Base-by-base conservation (phyloP, 805 yeast genomes). In the Kodamaea kaohsiungensis region DNA sequence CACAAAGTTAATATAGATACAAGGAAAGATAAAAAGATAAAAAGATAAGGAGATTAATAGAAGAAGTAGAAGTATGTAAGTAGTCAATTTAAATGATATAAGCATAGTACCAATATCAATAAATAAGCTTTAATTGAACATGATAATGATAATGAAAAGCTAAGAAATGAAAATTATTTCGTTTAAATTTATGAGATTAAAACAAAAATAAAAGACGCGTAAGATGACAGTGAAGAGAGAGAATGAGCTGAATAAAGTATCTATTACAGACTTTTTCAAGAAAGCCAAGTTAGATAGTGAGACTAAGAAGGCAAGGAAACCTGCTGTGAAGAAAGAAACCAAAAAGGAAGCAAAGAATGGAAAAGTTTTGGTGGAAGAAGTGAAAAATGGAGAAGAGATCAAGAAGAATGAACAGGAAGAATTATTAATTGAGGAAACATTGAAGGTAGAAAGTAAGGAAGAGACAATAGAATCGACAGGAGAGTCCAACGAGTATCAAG, bases 1-100 rank as follows among this genome's bases (percentile, higher is more conserved):
- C 15, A 49, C 69, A 15, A 71, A 65, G 61, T 55, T 76, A 40
- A 65, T 75, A 47, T 75, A 59, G 47, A 30, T 35, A 7, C 39
- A 13, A 51, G 37, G 9, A 19, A 46, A 45, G 7, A n/a, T 27
- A 7, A 48, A 51, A 10, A 15, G 10, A 46, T 38, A n/a, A n/a
- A n/a, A n/a, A n/a, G n/a, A n/a, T n/a, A n/a, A n/a, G n/a, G n/a
- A n/a, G 27, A 38, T 49, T 22, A 27, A 22, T 7, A 39, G 18
- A 39, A 38, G 30, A 33, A 40, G 13, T 4, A 22, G 25, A 22
- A 35, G 13, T 22, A 18, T 9, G 46, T 13, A 33, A 7, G 42
- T 38, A 38, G 25, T 22, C 25, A 22, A 22, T n/a, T n/a, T n/a
- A n/a, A n/a, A n/a, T n/a, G n/a, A n/a, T n/a, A n/a, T n/a, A n/a